phyloP scores from a whole-genome alignment of 371 early-diverging fungal genomes.

The Rhizopus sp. region DNA sequence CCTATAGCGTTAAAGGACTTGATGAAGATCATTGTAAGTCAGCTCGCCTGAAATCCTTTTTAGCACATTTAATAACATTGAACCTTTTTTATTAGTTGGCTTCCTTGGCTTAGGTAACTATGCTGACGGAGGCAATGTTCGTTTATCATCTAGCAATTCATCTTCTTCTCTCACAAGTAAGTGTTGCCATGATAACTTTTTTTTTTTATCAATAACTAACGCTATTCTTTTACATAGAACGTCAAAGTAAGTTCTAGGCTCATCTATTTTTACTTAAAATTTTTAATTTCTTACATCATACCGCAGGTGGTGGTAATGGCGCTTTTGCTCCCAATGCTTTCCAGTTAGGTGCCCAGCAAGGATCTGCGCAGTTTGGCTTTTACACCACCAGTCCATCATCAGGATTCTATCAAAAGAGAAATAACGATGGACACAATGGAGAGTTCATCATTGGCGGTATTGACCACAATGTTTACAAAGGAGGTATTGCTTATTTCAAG shows the following conservation, averaged over 20 bases:
- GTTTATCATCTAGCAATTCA: conserved; percentile 26
- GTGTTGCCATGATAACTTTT: conserved; percentile 2
- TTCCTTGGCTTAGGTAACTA: conserved; percentile 45
- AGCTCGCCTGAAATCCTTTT: not conserved
- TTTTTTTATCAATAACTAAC: conserved; percentile 6
- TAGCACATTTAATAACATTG: not conserved
- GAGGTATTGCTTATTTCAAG: conserved; percentile 40
- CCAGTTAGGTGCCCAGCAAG: conserved; percentile 27
- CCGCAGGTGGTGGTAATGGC: conserved; percentile 11
- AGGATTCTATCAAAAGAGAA: conserved; percentile 42
- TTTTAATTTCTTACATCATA: conserved; percentile 5
- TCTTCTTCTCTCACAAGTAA: conserved; percentile 22
- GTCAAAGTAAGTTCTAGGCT: conserved; percentile 25
- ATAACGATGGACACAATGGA: conserved; percentile 30
- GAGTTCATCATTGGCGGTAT: conserved; percentile 51
- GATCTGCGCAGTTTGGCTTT: conserved; percentile 41
- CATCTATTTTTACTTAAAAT: conserved; percentile 1
- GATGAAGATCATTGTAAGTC: conserved; percentile 42
- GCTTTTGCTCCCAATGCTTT: conserved; percentile 42
- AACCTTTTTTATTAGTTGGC: conserved; percentile 29
- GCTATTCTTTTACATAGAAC: conserved; percentile 16
- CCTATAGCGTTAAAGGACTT: conserved; percentile 43
- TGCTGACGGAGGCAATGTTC: conserved; percentile 37
- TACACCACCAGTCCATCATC: conserved; percentile 7
- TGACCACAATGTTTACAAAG: conserved; percentile 46